phyloP scores from a whole-genome alignment of 352 stramenopile species.

The Globisporangium megalacanthum region DNA sequence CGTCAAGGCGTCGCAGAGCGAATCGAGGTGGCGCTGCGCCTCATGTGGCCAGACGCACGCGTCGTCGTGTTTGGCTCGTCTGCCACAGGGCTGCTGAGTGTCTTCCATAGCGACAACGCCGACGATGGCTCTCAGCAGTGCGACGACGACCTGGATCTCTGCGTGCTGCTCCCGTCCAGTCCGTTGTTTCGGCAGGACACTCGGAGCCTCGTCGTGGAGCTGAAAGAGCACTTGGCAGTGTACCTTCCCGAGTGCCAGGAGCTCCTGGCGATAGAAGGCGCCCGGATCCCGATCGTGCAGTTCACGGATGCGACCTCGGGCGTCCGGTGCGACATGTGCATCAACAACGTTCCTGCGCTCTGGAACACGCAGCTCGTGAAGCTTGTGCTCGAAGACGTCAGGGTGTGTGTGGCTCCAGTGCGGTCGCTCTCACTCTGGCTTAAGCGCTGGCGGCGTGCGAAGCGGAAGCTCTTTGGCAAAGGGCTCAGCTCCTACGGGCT shows the following conservation, averaged over 20 bases:
- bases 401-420: not conserved
- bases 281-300: slow-evolving; percentile 69
- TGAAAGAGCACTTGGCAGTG: slow-evolving; percentile 63
- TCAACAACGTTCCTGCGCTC: slow-evolving; percentile 78
- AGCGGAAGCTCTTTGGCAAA: slow-evolving; percentile 24
- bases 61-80: slow-evolving; percentile 72
- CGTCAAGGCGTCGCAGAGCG: slow-evolving; percentile 23
- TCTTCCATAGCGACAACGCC: not conserved
- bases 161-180: slow-evolving; percentile 54
- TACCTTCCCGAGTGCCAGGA: slow-evolving; percentile 33
- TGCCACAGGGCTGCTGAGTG: slow-evolving; percentile 33
- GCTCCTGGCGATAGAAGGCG: slow-evolving; percentile 29
- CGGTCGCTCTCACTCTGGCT: slow-evolving; percentile 31
- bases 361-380: slow-evolving; percentile 73
- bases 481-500: slow-evolving; percentile 69
- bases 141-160: slow-evolving; percentile 68
- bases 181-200: slow-evolving; percentile 44
- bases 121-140: not conserved
- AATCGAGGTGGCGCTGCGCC: slow-evolving; percentile 35
- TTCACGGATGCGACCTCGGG: slow-evolving; percentile 32
- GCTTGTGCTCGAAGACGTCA: slow-evolving; percentile 18
- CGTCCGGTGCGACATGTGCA: slow-evolving; percentile 61
- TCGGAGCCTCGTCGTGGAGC: slow-evolving; percentile 40
- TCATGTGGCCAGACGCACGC: slow-evolving; percentile 63
- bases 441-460: slow-evolving; percentile 39